Base-by-base conservation (phyloP, 768 basidiomycete genomes). In the Gymnopilus junonius region DNA sequence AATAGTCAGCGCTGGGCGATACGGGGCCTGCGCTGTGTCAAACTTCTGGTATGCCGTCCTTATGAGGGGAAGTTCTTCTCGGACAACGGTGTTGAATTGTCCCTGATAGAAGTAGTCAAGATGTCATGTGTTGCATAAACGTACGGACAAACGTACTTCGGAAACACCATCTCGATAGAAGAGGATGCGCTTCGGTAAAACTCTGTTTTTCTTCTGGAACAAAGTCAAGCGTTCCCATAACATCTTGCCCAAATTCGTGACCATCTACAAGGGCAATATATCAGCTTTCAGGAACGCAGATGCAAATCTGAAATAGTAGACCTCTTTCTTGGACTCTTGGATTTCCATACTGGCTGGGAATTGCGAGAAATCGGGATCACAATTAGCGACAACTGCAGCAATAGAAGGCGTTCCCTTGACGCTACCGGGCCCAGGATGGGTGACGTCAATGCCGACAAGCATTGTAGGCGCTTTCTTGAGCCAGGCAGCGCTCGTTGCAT, bases 91-190 rank as follows among this genome's bases (percentile, higher is more conserved):
- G 42, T 79, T 69, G 68, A 90, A 93, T 76, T 94, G 92, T 0
- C 91, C 91, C 85, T 93, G 78, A 15, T 77, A 80, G 8, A 79
- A 12, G 75, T 25, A 23, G 39, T 40, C 62, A 21, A 62, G 45
- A 53, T 20, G 17, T 21, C 17, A 37, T 8, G 25, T 12, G 23
- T 15, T 3, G 35, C 20, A 45, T 10, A 35, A 8, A 32, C 51
- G 32, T 14, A 34, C 17, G 17, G 12, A 81, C 80, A 55, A 79
- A 77, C 59, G 31, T 37, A 89, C 91, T 77, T 93, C 92, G 2
- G 91, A 92, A 29, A 94, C 91, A 53, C 93, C 93, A 71, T 94
- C 93, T 20, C 93, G 86, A 69, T 89, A 95, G 0, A 95, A 83
- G 12, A 90, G 71, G 45, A 95, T 79, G 3, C 91, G 84, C 5